Percentiles rank a stretch among this genome's conserved stretches.
Evolutionary conservation across 371 early-diverging fungal species (phyloP).

Genomic region (Saksenaea oblongispora): DNA sequence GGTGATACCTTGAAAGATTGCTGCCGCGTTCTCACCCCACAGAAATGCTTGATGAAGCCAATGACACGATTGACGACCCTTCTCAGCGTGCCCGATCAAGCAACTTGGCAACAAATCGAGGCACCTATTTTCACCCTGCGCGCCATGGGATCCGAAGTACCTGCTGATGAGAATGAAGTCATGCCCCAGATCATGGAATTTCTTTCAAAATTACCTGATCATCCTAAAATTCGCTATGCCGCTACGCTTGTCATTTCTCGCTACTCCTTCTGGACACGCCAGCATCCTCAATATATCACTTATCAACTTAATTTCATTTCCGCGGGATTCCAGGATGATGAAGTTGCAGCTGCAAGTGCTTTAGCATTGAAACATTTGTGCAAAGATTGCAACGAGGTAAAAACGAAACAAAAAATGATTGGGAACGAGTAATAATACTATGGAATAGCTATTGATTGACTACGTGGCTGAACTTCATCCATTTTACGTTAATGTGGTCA

Average conservation of each 20-base stretch:
- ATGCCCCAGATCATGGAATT: conserved; percentile 89
- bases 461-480: conserved; percentile 76
- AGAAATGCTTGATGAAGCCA: conserved; percentile 74
- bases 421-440: conserved; percentile 17
- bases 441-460: conserved; percentile 66
- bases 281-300: conserved; percentile 85
- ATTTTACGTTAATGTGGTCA: conserved; percentile 72
- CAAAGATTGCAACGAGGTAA: conserved; percentile 85
- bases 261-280: conserved; percentile 91
- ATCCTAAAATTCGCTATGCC: conserved; percentile 92
- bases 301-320: conserved; percentile 89
- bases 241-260: conserved; percentile 94
- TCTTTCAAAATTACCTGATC: conserved; percentile 80
- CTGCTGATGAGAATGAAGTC: conserved; percentile 66
- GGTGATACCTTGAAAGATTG: conserved; percentile 98
- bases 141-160: conserved; percentile 87
- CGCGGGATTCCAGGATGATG: conserved; percentile 84
- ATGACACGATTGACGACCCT: conserved; percentile 45
- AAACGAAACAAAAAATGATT: too few relatives aligned
- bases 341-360: conserved; percentile 87
- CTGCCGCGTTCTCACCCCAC: conserved; percentile 76
- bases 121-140: conserved; percentile 92
- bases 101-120: conserved; percentile 92
- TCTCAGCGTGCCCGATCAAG: conserved; percentile 27
- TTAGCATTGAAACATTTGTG: conserved; percentile 87